Conservation (phyloP, 2,329 filamentous ascomycete species). For the Celoporthe dispersa region DNA sequence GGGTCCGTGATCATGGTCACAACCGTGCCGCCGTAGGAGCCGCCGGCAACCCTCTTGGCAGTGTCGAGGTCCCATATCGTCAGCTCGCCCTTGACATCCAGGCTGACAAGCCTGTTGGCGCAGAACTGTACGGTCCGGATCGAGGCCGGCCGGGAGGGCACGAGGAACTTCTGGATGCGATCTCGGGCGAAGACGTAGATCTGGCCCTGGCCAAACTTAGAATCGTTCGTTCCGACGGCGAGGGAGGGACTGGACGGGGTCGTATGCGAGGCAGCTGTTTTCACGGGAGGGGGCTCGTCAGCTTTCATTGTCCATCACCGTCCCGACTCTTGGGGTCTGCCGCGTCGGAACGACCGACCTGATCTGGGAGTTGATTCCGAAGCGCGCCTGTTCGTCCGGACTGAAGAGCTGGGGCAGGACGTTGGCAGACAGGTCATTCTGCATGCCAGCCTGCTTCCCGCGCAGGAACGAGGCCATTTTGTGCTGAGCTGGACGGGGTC, state of each 20-base stretch:
- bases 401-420: constrained; percentile 78
- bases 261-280: constrained; percentile 80
- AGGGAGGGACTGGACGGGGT: constrained; percentile 92
- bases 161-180: constrained; percentile 76
- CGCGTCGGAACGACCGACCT: constrained; percentile 50
- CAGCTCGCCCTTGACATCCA: constrained; percentile 86
- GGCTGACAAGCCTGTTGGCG: constrained; percentile 79
- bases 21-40: constrained; percentile 78
- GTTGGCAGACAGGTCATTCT: constrained; percentile 85
- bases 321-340: not conserved
- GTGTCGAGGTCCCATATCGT: constrained; percentile 80
- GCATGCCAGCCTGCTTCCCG: constrained; percentile 91
- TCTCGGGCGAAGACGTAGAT: constrained; percentile 88
- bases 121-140: constrained; percentile 82
- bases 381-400: constrained; percentile 81
- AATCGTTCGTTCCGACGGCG: constrained; percentile 88
- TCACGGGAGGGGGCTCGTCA: constrained; percentile 27
- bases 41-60: constrained; percentile 67
- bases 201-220: constrained; percentile 81
- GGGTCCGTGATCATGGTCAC: constrained; percentile 80
- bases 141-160: constrained; percentile 72
- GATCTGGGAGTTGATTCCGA: constrained; percentile 79
- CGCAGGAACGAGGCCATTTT: constrained; percentile 85
- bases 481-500: constrained; percentile 7
- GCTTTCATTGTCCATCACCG: not conserved